Evolutionary conservation across 148 eudicot species (phyloP).

Genomic region (Vaccinium myrtillus): DNA sequence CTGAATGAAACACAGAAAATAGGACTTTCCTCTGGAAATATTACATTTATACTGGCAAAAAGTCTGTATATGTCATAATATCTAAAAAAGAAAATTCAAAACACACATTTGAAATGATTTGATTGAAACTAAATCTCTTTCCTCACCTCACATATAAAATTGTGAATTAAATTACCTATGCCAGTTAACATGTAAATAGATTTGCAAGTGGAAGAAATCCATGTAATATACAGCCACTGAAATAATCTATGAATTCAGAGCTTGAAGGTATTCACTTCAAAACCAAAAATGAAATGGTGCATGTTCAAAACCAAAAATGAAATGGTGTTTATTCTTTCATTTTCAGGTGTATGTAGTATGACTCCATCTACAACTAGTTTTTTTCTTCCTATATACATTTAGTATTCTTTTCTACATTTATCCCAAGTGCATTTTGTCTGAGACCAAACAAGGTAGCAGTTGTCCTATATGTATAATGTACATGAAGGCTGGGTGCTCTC

Average conservation of each 20-base stretch:
- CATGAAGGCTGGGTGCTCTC: background rate
- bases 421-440: background rate
- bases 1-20: background rate
- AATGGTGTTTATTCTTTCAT: background rate
- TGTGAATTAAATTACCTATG: background rate
- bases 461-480: background rate
- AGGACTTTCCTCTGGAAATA: background rate
- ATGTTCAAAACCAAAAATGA: background rate
- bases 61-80: background rate
- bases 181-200: background rate
- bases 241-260: background rate
- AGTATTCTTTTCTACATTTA: background rate
- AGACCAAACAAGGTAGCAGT: background rate
- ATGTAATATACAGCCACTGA: background rate
- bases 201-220: background rate
- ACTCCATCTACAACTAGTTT: background rate
- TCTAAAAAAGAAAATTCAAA: background rate
- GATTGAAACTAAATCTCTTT: background rate
- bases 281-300: background rate
- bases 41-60: background rate
- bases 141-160: background rate
- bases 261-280: conserved; percentile 5
- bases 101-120: background rate
- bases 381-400: background rate
- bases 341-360: background rate